Evolutionary conservation across 2,329 filamentous ascomycete species (phyloP).

Genomic region (Colletotrichum lentis): DNA sequence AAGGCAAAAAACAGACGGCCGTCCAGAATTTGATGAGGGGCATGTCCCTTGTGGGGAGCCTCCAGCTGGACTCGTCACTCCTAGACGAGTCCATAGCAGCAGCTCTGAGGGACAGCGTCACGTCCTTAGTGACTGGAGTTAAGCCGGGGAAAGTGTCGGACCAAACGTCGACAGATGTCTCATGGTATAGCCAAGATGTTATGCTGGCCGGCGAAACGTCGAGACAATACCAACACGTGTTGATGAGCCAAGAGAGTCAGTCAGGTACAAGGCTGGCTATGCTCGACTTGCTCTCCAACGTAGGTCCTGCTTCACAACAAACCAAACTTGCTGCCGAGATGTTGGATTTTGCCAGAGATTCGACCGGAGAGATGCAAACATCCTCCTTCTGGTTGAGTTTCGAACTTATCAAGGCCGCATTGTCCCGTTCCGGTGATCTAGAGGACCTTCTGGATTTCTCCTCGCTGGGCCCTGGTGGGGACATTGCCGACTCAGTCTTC

Average conservation of each 20-base stretch:
- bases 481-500: conserved; percentile 58
- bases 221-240: conserved; percentile 64
- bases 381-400: conserved; percentile 84
- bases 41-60: conserved; percentile 69
- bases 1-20: conserved; percentile 75
- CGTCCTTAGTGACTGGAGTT: conserved; percentile 51
- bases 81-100: conserved; percentile 72
- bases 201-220: conserved; percentile 38
- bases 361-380: conserved; percentile 66
- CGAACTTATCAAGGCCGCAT: conserved; percentile 70
- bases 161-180: conserved; percentile 44
- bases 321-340: conserved; percentile 70
- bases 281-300: conserved; percentile 62
- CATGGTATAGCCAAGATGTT: conserved; percentile 45
- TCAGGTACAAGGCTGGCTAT: conserved; percentile 67
- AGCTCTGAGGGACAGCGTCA: conserved; percentile 78
- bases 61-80: conserved; percentile 70
- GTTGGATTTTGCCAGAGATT: conserved; percentile 68
- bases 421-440: conserved; percentile 61
- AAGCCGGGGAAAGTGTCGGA: conserved; percentile 46
- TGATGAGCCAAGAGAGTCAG: conserved; percentile 73
- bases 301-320: conserved; percentile 67
- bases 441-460: conserved; percentile 73
- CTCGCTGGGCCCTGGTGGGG: conserved; percentile 48
- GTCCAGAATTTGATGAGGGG: conserved; percentile 81